Percentiles rank a stretch among this genome's conserved stretches.
Evolutionary conservation across 495 filamentous ascomycete genomes (phyloP).

Genomic region (Aspergillus nidulans): DNA sequence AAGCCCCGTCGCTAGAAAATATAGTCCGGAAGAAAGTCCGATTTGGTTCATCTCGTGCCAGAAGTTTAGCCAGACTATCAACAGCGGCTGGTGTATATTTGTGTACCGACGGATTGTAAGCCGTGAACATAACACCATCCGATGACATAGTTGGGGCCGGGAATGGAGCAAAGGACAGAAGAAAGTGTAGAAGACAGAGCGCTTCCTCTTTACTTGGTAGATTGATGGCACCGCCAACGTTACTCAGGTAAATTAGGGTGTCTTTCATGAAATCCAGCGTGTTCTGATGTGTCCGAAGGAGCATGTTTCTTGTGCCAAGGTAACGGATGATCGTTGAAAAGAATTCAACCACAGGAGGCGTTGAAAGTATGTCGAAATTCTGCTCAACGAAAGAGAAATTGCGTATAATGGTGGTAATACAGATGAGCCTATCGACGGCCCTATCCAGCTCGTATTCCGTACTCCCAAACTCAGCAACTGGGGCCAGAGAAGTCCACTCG

Average conservation of each 20-base stretch:
- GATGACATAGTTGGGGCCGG: slow-evolving; percentile 51
- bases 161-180: slow-evolving; percentile 81
- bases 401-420: slow-evolving; percentile 86
- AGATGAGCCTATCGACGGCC: slow-evolving; percentile 80
- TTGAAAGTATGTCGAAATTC: slow-evolving; percentile 69
- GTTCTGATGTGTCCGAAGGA: slow-evolving; percentile 73
- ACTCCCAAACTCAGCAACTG: slow-evolving; percentile 70
- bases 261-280: slow-evolving; percentile 97
- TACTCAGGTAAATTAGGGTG: slow-evolving; percentile 80
- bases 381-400: slow-evolving; percentile 83
- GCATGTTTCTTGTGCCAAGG: slow-evolving; percentile 83
- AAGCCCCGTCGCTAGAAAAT: slow-evolving; percentile 65
- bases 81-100: slow-evolving; percentile 85
- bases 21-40: slow-evolving; percentile 74
- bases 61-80: slow-evolving; percentile 84
- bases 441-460: slow-evolving; percentile 77
- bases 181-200: slow-evolving; percentile 77
- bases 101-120: slow-evolving; percentile 75
- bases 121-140: slow-evolving; percentile 66
- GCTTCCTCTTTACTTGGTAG: slow-evolving; percentile 87
- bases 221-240: slow-evolving; percentile 74
- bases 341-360: slow-evolving; percentile 71
- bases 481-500: slow-evolving; percentile 65
- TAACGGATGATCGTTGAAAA: slow-evolving; percentile 76
- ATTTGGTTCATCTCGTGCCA: slow-evolving; percentile 92